Conservation (phyloP, 164 flowering plant species). For the Stephania japonica region DNA sequence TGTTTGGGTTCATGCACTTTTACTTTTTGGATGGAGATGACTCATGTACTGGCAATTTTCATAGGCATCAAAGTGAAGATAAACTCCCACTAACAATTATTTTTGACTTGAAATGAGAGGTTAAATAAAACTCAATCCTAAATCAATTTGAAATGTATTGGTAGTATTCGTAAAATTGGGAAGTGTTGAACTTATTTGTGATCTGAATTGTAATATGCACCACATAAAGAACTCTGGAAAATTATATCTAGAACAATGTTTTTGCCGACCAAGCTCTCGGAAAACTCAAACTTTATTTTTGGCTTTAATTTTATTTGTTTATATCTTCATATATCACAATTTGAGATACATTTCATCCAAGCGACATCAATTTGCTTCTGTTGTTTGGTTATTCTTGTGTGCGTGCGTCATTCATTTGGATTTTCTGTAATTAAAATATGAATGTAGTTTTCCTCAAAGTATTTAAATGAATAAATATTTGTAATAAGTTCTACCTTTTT, state of each 20-base stretch:
- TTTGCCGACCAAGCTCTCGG: not conserved
- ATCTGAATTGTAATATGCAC: not conserved
- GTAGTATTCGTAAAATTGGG: not conserved
- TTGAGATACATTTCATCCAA: not conserved
- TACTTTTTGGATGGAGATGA: not conserved
- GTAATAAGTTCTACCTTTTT: not conserved
- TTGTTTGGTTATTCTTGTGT: not conserved
- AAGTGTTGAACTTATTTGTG: not conserved
- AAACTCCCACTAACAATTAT: not conserved
- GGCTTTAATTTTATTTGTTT: not conserved
- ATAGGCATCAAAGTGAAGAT: not conserved
- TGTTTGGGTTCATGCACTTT: no score
- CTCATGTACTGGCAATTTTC: not conserved
- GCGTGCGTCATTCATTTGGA: not conserved
- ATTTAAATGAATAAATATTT: not conserved
- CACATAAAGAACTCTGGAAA: not conserved
- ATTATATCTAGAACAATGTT: not conserved
- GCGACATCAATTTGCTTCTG: not conserved
- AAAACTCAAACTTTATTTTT: not conserved
- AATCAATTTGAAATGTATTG: not conserved
- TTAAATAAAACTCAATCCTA: not conserved
- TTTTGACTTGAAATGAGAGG: not conserved
- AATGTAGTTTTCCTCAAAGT: not conserved
- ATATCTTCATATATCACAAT: not conserved
- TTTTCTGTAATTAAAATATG: not conserved